Evolutionary conservation across 768 basidiomycete species (phyloP), one percentile per base, ranked within the genome.

Genomic region (Lanmaoa rubissima): DNA sequence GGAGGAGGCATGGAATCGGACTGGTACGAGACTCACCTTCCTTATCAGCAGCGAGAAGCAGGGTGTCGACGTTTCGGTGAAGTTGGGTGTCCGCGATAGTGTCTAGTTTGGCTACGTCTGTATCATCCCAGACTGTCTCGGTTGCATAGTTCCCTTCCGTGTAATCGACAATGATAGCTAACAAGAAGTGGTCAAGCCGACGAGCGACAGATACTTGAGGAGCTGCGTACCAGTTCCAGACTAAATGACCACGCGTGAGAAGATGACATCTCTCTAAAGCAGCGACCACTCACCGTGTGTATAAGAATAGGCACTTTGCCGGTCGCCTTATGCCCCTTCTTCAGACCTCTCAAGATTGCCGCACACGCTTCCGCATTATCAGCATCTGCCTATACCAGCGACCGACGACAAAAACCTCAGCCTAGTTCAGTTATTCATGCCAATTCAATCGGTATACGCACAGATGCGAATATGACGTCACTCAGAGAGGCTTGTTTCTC

Each of bases 31-130:
- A 58, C 62, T 48, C 57, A 79, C 81, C 81, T 69, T 79, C 67
- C 39, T 73, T 74, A 56, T 83, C 82, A 1, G 81, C 84, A 0
- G 70, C 67, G 16, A 81, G 54, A 26, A 85, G 61, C 19, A 69
- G 67, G 9, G 77, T 58, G 57, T 86, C 85, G 26, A 84, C 80
- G 40, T 75, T 60, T 32, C 84, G 70, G 60, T 86, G 85, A n/a
- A 70, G 61, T 49, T 78, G 76, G 0, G 74, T 78, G 14, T 72
- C 69, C 1, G 78, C 59, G 21, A 86, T 72, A 0, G 75, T 67
- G 58, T 79, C 78, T 3, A 86, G 74, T 48, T 79, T 75, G 13
- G 74, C 71, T 0, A 75, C 57, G 53, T 86, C 72, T 8, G 69
- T 61, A 55, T 86, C 85, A 45, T 80, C 75, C 69, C 80, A 85